phyloP scores from a whole-genome alignment of 106 monocot species.

The Dioscorea zingiberensis region DNA sequence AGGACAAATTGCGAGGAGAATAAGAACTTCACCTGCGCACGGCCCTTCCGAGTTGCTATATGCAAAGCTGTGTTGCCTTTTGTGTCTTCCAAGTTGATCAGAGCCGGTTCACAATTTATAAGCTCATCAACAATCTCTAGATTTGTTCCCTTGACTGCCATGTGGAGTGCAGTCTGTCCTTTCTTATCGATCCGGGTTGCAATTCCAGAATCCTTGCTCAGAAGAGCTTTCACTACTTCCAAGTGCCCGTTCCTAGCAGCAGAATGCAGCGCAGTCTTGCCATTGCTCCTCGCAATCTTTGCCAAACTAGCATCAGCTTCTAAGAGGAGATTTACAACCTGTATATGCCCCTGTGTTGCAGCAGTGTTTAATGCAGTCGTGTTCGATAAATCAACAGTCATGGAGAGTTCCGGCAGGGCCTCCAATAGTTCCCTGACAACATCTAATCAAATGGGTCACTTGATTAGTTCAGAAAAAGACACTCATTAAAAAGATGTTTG shows the following conservation, averaged over 20 bases:
- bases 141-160: constrained; percentile 83
- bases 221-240: constrained; percentile 57
- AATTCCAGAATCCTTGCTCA: constrained; percentile 45
- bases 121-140: constrained; percentile 74
- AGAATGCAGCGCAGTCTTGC: constrained; percentile 79
- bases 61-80: constrained; percentile 85
- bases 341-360: constrained; percentile 83
- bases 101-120: constrained; percentile 27
- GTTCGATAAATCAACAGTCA: constrained; percentile 82
- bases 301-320: constrained; percentile 63
- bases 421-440: constrained; percentile 56
- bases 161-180: constrained; percentile 91
- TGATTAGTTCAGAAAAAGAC: not conserved
- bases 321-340: constrained; percentile 62
- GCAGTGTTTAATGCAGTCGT: constrained; percentile 82
- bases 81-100: constrained; percentile 53
- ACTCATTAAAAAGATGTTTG: not conserved
- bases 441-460: constrained; percentile 20
- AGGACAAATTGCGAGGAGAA: too few relatives aligned
- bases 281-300: constrained; percentile 83
- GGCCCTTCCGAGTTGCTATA: constrained; percentile 75
- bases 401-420: constrained; percentile 58
- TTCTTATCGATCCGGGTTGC: constrained; percentile 69
- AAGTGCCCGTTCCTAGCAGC: constrained; percentile 82
- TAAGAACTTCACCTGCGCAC: constrained; percentile 39